These are phyloP conservation scores for Heliocybe sulcata DNA, from an alignment of 1,284 basidiomycete genomes.

Conservation along the genomic window DNA sequence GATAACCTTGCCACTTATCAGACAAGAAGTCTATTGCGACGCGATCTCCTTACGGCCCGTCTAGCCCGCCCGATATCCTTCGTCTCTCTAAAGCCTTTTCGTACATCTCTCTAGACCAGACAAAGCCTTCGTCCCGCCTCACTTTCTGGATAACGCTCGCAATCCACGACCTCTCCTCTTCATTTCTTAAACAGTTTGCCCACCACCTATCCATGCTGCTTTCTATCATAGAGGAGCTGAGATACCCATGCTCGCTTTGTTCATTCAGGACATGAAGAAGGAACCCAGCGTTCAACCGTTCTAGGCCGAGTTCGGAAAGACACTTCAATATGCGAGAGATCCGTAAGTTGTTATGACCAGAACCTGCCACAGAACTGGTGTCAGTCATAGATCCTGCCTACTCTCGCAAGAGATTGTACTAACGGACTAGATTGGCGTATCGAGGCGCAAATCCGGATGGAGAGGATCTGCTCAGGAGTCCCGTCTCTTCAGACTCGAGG, in stretches of 20 bases:
- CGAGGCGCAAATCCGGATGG: constrained; percentile 41
- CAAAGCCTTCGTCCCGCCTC: constrained; percentile 28
- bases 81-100: constrained; percentile 36
- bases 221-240: constrained; percentile 40
- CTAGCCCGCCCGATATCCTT: constrained; percentile 21
- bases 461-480: constrained; percentile 40
- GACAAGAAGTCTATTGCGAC: background rate
- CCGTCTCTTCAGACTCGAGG: constrained; percentile 46
- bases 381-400: background rate
- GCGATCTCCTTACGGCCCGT: background rate
- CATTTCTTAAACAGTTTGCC: constrained; percentile 64
- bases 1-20: background rate
- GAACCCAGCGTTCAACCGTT: constrained; percentile 57
- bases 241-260: constrained; percentile 50
- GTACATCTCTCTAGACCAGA: constrained; percentile 55
- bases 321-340: constrained; percentile 75
- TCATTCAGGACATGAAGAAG: constrained; percentile 64
- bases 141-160: constrained; percentile 39
- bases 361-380: constrained; percentile 27
- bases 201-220: constrained; percentile 74
- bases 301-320: constrained; percentile 60
- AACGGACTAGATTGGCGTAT: constrained; percentile 60
- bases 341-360: constrained; percentile 69
- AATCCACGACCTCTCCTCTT: constrained; percentile 50
- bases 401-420: constrained; percentile 21